Percentiles rank a stretch among this genome's conserved stretches.
Conservation (phyloP, 768 basidiomycete genomes). For the Pulveroboletus sp. region DNA sequence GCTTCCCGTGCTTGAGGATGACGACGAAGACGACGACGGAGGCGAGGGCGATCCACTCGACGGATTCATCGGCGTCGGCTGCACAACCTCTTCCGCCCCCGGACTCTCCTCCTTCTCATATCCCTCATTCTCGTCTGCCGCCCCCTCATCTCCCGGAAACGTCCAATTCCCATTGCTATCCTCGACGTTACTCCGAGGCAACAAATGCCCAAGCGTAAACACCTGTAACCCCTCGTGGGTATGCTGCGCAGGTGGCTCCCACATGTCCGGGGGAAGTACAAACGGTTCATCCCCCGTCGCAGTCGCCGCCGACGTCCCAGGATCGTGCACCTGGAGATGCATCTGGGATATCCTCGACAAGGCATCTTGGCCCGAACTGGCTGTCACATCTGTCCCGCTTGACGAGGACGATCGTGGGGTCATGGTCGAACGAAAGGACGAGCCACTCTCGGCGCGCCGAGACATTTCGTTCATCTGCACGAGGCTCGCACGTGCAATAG, state of each 20-base stretch:
- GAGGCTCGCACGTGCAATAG: conserved; percentile 62
- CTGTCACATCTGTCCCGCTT: conserved; percentile 13
- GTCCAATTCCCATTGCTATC: conserved; percentile 62
- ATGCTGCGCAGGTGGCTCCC: conserved; percentile 27
- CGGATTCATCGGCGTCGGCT: conserved; percentile 35
- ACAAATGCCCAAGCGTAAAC: conserved; percentile 75
- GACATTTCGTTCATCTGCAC: conserved; percentile 80
- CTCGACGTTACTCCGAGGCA: conserved; percentile 53
- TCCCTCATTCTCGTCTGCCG: conserved; percentile 17
- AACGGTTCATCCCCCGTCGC: conserved; percentile 28
- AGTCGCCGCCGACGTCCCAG: conserved; percentile 24
- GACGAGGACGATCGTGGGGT: conserved; percentile 17
- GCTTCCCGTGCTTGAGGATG: conserved; percentile 4
- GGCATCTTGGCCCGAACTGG: conserved; percentile 38
- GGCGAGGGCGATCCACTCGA: conserved; percentile 15
- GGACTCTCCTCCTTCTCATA: conserved; percentile 27
- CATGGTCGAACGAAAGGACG: conserved; percentile 26
- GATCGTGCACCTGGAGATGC: conserved; percentile 44
- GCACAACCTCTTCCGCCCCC: conserved; percentile 39
- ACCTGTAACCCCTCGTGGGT: conserved; percentile 71
- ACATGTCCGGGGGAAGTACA: conserved; percentile 23
- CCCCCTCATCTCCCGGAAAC: conserved; percentile 39
- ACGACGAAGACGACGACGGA: conserved; percentile 13
- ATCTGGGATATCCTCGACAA: conserved; percentile 47
- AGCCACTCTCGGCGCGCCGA: conserved; percentile 48